phyloP scores from a whole-genome alignment of 345 rosid species.

The Moringa oleifera region DNA sequence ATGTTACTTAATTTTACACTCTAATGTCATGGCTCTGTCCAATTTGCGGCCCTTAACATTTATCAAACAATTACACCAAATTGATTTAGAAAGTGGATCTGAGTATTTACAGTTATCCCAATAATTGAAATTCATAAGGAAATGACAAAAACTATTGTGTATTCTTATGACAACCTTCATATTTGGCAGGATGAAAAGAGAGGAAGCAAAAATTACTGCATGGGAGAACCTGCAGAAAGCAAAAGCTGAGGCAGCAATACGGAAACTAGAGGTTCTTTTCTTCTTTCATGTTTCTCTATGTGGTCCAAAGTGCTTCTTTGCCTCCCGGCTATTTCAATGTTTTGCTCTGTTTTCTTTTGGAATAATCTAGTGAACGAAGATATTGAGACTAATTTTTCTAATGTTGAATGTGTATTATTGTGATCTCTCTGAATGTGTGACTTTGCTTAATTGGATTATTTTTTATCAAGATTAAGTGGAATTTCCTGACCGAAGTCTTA shows the following conservation, averaged over 20 bases:
- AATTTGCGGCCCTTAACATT: not conserved
- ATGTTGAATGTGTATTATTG: not conserved
- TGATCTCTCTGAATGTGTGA: too few species aligned
- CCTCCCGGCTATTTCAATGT: conserved; percentile 1
- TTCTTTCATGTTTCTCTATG: conserved; percentile 14
- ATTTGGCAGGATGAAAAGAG: conserved; percentile 57
- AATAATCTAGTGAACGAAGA: not conserved
- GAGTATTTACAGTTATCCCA: not conserved
- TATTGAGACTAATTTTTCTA: not conserved
- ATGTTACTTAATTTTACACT: not conserved
- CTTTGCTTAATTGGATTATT: too few species aligned
- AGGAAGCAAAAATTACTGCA: conserved; percentile 84
- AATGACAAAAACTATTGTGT: not conserved
- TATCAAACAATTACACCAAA: not conserved
- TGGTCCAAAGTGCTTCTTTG: not conserved
- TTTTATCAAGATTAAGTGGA: too few species aligned
- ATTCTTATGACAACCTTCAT: not conserved
- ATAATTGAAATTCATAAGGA: not conserved
- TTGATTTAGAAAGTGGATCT: not conserved
- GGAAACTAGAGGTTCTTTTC: conserved; percentile 81
- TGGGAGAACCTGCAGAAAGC: conserved; percentile 99
- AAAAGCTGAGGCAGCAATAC: conserved; percentile 89
- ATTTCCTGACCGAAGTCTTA: not conserved
- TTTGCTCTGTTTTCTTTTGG: conserved; percentile 10
- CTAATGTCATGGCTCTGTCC: not conserved